phyloP scores from a whole-genome alignment of 2,329 filamentous ascomycete species.

The Fusarium dlaminii region DNA sequence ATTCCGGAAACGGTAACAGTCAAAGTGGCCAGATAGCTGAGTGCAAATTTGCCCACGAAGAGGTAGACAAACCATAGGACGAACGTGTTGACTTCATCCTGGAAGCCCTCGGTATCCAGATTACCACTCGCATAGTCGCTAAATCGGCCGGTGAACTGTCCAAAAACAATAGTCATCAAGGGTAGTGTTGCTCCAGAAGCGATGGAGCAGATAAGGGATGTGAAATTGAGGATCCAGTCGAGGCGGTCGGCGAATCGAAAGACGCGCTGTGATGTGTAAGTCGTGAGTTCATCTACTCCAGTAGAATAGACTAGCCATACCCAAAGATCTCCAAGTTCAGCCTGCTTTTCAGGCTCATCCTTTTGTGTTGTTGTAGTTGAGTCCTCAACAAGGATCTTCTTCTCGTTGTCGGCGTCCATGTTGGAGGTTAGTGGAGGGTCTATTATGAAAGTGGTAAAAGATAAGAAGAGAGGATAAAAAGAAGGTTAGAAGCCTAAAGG shows the following conservation, averaged over 20 bases:
- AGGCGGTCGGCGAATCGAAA: conserved; percentile 28
- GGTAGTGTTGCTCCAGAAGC: conserved; percentile 19
- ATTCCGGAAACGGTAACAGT: conserved; percentile 17
- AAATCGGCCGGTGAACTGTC: conserved; percentile 20
- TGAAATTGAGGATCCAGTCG: conserved; percentile 24
- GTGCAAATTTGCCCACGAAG: conserved; percentile 21
- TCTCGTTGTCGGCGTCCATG: conserved; percentile 12
- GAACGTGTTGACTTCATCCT: conserved; percentile 11
- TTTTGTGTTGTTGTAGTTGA: background rate
- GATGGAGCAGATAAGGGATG: conserved; percentile 13
- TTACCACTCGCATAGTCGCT: conserved; percentile 19
- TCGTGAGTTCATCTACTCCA: accelerated
- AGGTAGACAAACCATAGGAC: conserved; percentile 31
- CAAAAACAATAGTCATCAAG: conserved; percentile 28
- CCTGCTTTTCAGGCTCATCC: background rate
- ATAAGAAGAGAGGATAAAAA: background rate
- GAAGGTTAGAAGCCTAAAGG: background rate
- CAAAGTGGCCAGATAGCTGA: conserved; percentile 15
- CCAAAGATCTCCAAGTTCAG: conserved; percentile 14
- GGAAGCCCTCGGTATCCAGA: background rate
- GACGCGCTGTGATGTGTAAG: conserved; percentile 9
- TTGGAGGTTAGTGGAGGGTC: background rate
- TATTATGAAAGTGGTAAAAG: background rate
- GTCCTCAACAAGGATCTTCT: conserved; percentile 5
- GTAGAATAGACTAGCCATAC: background rate